Evolutionary conservation across 768 basidiomycete species (phyloP), one percentile per base, ranked within the genome.

Genomic region (Lactarius psammicola): DNA sequence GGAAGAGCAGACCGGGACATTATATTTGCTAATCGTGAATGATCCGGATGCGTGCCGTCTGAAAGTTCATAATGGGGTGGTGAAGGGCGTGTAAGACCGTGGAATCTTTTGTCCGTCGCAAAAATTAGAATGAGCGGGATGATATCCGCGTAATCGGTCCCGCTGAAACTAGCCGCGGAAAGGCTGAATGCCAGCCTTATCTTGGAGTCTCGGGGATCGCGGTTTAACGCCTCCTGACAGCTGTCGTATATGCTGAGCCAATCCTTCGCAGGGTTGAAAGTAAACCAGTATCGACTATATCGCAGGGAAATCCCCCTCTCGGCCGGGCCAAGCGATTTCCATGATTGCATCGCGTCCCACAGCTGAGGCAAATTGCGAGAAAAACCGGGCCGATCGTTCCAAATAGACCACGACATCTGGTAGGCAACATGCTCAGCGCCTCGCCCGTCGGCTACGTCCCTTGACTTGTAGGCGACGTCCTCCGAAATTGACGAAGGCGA

Each of bases 401-500:
- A 49, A 2, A 65, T 26, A 18, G 40, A 56, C 64, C 54, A 56
- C 3, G 64, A 54, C 20, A 33, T 65, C 46, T 23, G 42, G 34
- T 60, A 56, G 42, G 54, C 59, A 9, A 18, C 2, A 6, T 34
- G 20, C 9, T 57, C 28, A 13, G 55, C 13, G 28, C 33, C 20
- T 49, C 3, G 31, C 2, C 4, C 2, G 13, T 49, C 26, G 1
- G 15, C 17, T 7, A 46, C 36, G 30, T 65, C 64, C 28, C 64
- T 38, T 33, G 64, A 54, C 9, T 23, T 38, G 38, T 65, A 65
- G 20, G 8, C 13, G 8, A 36, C 28, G 13, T 65, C 64, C n/a
- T 30, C 76, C 72, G 64, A 83, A 84, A 49, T 34, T 2, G 17
- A 18, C 5, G 33, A 34, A 9, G 46, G 10, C 11, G 34, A 15